Base-by-base conservation (phyloP, 495 filamentous ascomycete genomes). In the Hypoxylon fragiforme region DNA sequence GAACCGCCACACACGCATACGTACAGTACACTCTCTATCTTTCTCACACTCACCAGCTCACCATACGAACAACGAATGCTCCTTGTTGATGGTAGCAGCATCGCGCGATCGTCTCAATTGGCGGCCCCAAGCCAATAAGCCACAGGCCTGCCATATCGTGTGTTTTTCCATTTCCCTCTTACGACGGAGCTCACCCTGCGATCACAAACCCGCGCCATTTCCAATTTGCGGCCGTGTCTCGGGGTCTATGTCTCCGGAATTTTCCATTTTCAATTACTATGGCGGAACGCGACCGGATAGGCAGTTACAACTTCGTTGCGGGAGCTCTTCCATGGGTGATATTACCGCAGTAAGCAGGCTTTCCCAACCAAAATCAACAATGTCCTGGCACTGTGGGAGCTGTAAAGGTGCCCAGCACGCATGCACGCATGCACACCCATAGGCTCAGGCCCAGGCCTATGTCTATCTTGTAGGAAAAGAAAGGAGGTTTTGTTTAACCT, bases 111-210 rank as follows among this genome's bases (percentile, higher is more conserved):
- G 48, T 0, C 13, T 19, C n/a, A 44, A 8, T 39, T 28, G 24
- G 21, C 28, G 28, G 35, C 40, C 35, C 45, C 6, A 18, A 15
- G 14, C 39, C 50, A 35, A 34, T 19, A 46, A 3, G 37, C 15
- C 16, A 37, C 19, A n/a, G 20, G 22, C 35, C 41, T 38, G 21
- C 41, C 38, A 43, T 46, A 46, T 61, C 57, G 42, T 61, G 52
- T 39, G 50, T 18, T 61, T 26, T 34, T 30, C 37, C 31, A 42
- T 32, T 7, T 36, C 32, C 42, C 12, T 46, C 14, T 39, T 40
- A 34, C 44, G 30, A 36, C 41, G 34, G 46, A 39, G 22, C 35
- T 35, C 44, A 38, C 13, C 18, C 11, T n/a, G 18, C 46, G 46
- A 41, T 36, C 31, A 44, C 4, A 48, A 48, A 20, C 46, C 39